phyloP scores from a whole-genome alignment of 768 basidiomycete species.

The Lactifluus piperatus region DNA sequence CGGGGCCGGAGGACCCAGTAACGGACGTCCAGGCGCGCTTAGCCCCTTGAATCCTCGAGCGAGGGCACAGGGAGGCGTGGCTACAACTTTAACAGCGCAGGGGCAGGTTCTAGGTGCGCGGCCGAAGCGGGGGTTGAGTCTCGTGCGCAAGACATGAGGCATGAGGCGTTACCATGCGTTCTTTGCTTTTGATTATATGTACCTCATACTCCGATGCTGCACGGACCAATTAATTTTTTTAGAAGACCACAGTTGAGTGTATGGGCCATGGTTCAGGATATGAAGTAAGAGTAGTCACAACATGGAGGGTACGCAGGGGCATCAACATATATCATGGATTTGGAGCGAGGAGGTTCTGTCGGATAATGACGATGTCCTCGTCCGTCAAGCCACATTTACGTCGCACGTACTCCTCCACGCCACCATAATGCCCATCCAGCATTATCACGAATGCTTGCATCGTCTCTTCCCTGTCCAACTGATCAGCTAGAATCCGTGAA shows the following conservation, averaged over 20 bases:
- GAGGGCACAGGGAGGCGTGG: constrained; percentile 18
- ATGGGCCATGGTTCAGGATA: background rate
- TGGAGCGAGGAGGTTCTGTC: constrained; percentile 41
- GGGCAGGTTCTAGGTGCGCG: constrained; percentile 15
- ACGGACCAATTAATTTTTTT: background rate
- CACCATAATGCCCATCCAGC: constrained; percentile 56
- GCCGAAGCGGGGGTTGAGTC: constrained; percentile 17
- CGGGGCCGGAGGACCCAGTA: background rate
- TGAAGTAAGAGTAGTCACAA: background rate
- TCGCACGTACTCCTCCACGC: constrained; percentile 55
- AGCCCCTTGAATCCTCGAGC: constrained; percentile 21
- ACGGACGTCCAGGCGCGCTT: constrained; percentile 13
- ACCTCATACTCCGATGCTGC: background rate
- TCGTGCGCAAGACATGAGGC: constrained; percentile 16
- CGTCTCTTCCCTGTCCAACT: constrained; percentile 47
- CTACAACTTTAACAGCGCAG: constrained; percentile 17
- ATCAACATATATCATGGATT: background rate
- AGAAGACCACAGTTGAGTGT: background rate
- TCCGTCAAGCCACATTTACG: constrained; percentile 48
- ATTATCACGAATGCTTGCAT: constrained; percentile 66
- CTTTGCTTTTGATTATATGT: background rate
- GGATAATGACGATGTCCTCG: constrained; percentile 53
- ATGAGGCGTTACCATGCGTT: background rate
- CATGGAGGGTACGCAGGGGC: background rate
- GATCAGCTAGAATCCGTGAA: background rate